phyloP scores from a whole-genome alignment of 2,329 filamentous ascomycete genomes.

The Incumbomyces delicatus region DNA sequence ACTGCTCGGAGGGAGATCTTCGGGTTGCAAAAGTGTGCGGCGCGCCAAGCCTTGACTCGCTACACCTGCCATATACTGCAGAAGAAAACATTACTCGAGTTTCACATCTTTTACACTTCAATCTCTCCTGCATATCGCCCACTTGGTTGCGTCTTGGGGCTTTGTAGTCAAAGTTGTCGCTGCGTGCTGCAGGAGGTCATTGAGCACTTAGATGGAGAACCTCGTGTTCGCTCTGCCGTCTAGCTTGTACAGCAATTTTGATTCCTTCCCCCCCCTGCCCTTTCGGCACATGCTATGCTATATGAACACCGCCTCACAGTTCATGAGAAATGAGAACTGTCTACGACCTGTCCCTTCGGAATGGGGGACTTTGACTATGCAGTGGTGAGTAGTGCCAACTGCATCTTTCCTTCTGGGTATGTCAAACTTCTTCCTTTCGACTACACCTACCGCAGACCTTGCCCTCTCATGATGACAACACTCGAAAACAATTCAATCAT shows the following conservation, averaged over 20 bases:
- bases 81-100: not conserved
- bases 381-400: not conserved
- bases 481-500: conserved; percentile 40
- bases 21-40: too few relatives aligned
- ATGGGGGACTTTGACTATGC: too few relatives aligned
- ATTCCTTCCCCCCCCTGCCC: too few relatives aligned
- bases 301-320: too few relatives aligned
- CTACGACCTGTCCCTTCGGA: too few relatives aligned
- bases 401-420: not conserved
- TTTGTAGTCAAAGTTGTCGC: not conserved
- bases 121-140: conserved; percentile 7
- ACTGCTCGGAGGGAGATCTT: not conserved
- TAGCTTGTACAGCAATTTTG: conserved; percentile 2
- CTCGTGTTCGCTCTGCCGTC: not conserved
- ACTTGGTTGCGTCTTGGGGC: conserved; percentile 1
- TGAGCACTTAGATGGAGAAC: not conserved
- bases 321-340: too few relatives aligned
- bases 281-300: too few relatives aligned
- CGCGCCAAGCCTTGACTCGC: too few relatives aligned
- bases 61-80: too few relatives aligned
- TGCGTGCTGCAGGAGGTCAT: conserved; percentile 6
- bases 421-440: not conserved
- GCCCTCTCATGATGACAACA: conserved; percentile 59
- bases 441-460: not conserved
- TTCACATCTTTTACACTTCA: not conserved